Evolutionary conservation across 495 filamentous ascomycete genomes (phyloP).

Genomic region (Tirmania nivea): DNA sequence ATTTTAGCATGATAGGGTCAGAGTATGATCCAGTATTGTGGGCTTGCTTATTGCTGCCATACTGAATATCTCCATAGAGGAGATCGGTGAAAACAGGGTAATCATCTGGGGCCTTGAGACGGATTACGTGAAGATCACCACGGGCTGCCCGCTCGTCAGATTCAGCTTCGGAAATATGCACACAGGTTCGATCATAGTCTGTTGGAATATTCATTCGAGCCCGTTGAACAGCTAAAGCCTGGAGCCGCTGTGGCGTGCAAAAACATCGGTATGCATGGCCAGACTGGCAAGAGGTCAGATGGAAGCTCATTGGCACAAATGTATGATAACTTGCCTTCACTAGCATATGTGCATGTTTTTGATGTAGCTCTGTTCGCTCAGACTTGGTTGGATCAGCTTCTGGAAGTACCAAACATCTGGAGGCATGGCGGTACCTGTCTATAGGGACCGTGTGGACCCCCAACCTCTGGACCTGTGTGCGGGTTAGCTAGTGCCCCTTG

Average conservation of each 20-base stretch:
- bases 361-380: slow-evolving; percentile 54
- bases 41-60: slow-evolving; percentile 23
- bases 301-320: not conserved
- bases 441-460: slow-evolving; percentile 67
- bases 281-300: slow-evolving; percentile 9
- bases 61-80: slow-evolving; percentile 46
- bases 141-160: slow-evolving; percentile 42
- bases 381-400: slow-evolving; percentile 34
- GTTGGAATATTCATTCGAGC: slow-evolving; percentile 37
- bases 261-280: slow-evolving; percentile 85
- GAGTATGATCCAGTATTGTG: slow-evolving; percentile 30
- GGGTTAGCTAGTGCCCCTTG: slow-evolving; percentile 6
- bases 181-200: slow-evolving; percentile 60
- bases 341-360: slow-evolving; percentile 45
- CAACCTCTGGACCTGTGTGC: slow-evolving; percentile 46
- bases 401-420: not conserved
- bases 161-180: slow-evolving; percentile 38
- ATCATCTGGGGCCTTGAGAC: slow-evolving; percentile 40
- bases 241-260: slow-evolving; percentile 52
- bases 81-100: slow-evolving; percentile 46
- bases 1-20: slow-evolving; percentile 71
- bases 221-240: slow-evolving; percentile 36
- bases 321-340: slow-evolving; percentile 21
- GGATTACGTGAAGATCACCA: slow-evolving; percentile 55
- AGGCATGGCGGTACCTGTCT: slow-evolving; percentile 36